phyloP scores from a whole-genome alignment of 495 filamentous ascomycete species.

The Xylaria intraflava region DNA sequence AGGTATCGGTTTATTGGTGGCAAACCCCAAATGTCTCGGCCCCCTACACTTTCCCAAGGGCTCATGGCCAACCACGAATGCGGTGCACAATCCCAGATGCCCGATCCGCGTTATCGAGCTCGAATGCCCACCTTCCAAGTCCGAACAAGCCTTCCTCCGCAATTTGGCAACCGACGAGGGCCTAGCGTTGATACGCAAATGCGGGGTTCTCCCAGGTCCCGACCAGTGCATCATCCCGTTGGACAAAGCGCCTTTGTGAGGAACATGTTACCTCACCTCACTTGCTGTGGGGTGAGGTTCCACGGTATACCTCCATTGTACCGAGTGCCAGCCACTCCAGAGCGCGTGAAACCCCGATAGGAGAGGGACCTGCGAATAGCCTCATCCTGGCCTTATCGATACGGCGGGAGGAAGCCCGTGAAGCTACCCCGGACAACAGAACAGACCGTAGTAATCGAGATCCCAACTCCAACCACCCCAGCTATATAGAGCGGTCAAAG shows the following conservation, averaged over 20 bases:
- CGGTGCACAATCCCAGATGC: not conserved
- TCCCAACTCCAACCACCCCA: too few relatives aligned
- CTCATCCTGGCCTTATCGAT: too few relatives aligned
- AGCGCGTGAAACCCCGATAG: too few relatives aligned
- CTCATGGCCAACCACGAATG: not conserved
- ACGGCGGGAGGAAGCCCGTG: too few relatives aligned
- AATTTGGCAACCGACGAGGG: not conserved
- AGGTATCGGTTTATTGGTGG: not conserved
- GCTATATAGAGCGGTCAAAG: too few relatives aligned
- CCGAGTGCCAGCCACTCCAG: too few relatives aligned
- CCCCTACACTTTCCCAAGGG: not conserved
- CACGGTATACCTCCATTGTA: too few relatives aligned
- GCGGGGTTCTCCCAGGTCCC: slow-evolving; percentile 3
- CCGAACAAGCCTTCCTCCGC: slow-evolving; percentile 3
- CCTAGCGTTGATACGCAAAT: not conserved
- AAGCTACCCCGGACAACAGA: too few relatives aligned
- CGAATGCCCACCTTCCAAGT: slow-evolving; percentile 9
- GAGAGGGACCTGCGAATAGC: too few relatives aligned
- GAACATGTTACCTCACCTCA: too few relatives aligned
- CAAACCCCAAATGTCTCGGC: not conserved
- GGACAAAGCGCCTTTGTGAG: not conserved
- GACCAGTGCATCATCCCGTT: not conserved
- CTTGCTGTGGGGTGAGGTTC: too few relatives aligned
- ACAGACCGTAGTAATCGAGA: too few relatives aligned
- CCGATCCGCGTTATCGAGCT: not conserved